These are phyloP conservation scores for Nitzschia inconspicua DNA, from an alignment of 108 stramenopile genomes.

Conservation along the genomic window DNA sequence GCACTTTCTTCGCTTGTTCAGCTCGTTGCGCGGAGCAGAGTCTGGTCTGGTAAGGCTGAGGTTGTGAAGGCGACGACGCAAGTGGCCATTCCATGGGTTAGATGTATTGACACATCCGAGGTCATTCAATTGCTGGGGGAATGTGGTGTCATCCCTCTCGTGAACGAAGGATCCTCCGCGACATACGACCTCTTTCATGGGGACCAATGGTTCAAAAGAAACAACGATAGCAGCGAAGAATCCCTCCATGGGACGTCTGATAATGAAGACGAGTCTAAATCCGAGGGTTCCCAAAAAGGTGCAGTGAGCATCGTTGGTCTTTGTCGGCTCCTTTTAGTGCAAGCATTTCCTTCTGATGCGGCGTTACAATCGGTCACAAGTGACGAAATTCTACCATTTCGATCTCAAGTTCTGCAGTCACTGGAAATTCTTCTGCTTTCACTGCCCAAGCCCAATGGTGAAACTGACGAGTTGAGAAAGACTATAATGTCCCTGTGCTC, in stretches of 20 bases:
- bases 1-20: conserved; percentile 46
- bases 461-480: not conserved
- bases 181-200: conserved; percentile 51
- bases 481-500: conserved; percentile 1
- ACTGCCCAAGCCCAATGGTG: conserved; percentile 10
- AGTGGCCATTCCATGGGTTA: conserved; percentile 1
- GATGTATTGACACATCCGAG: not conserved
- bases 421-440: conserved; percentile 41
- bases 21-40: conserved; percentile 43
- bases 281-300: not conserved
- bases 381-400: conserved; percentile 63
- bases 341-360: conserved; percentile 43
- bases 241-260: conserved; percentile 25
- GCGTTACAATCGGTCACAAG: conserved; percentile 8
- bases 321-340: conserved; percentile 54
- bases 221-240: conserved; percentile 14
- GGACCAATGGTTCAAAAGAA: conserved; percentile 40
- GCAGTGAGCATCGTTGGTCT: conserved; percentile 43
- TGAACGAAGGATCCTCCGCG: not conserved
- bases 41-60: conserved; percentile 74
- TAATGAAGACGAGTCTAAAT: conserved; percentile 22
- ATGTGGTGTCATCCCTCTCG: not conserved
- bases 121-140: not conserved
- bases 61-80: conserved; percentile 29
- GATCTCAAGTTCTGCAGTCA: conserved; percentile 46